These are phyloP conservation scores for Eucalyptus albens DNA, from an alignment of 345 rosid species.

Conservation along the genomic window DNA sequence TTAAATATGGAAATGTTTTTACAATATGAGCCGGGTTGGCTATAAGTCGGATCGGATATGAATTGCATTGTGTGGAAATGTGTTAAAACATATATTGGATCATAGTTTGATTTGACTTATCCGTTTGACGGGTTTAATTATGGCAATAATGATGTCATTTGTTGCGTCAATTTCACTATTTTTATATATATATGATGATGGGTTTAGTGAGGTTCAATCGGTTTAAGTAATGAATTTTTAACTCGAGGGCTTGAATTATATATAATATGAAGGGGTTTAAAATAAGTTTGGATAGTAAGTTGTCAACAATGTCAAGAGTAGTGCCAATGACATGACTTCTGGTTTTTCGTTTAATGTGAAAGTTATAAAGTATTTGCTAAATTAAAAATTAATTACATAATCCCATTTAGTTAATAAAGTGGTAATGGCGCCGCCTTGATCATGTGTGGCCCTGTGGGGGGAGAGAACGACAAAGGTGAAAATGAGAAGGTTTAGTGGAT, in stretches of 20 bases:
- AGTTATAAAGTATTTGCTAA: neutral
- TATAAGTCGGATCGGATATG: too few relatives aligned
- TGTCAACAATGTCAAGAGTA: neutral
- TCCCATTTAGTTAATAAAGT: neutral
- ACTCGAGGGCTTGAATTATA: neutral
- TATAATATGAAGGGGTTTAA: neutral
- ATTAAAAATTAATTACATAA: neutral
- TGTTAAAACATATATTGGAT: too few relatives aligned
- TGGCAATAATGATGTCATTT: too few relatives aligned
- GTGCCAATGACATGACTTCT: neutral
- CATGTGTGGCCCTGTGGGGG: neutral
- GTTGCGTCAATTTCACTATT: too few relatives aligned
- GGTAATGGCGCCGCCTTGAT: neutral
- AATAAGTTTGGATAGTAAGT: neutral
- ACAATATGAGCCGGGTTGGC: too few relatives aligned
- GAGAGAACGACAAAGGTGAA: neutral
- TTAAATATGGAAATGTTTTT: too few relatives aligned
- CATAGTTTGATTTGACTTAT: too few relatives aligned
- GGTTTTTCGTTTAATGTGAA: neutral
- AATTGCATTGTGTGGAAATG: too few relatives aligned
- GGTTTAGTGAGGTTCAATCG: neutral
- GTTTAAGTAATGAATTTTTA: neutral
- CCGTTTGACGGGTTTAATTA: fast-evolving
- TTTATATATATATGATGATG: neutral
- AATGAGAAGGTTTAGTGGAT: neutral